Evolutionary conservation across 805 yeast species (phyloP).

Genomic region (Hanseniaspora clermontiae): DNA sequence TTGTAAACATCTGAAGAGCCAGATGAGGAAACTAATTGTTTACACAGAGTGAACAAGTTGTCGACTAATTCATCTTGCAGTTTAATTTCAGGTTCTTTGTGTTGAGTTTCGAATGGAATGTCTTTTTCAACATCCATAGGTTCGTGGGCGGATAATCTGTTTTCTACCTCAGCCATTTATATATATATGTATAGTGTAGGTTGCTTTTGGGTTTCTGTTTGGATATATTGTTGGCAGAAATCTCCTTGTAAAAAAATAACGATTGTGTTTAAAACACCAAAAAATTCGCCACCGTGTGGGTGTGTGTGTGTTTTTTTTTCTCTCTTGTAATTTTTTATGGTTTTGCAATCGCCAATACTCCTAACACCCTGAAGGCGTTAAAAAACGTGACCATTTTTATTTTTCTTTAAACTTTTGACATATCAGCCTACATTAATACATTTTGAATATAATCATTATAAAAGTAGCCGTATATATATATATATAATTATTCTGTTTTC

Average conservation of each 20-base stretch:
- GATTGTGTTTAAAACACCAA: not conserved
- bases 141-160: not conserved
- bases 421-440: not conserved
- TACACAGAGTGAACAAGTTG: slow-evolving; percentile 26
- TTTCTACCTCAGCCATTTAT: slow-evolving; percentile 1
- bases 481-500: slow-evolving; percentile 12
- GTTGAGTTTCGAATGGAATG: slow-evolving; percentile 10
- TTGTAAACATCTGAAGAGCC: slow-evolving; percentile 68
- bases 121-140: slow-evolving; percentile 21
- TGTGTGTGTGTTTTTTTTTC: not conserved
- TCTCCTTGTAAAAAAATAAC: not conserved
- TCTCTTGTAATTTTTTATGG: no score
- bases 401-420: no score
- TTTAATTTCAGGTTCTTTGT: slow-evolving; percentile 18
- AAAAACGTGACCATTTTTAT: not conserved
- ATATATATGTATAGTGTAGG: not conserved
- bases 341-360: no score
- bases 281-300: slow-evolving; percentile 6
- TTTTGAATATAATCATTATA: not conserved
- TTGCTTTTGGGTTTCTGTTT: not conserved
- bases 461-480: not conserved
- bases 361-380: no score
- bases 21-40: slow-evolving; percentile 42
- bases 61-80: slow-evolving; percentile 26
- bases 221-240: not conserved